Evolutionary conservation across 305 asterid genomes (phyloP), one percentile per base, ranked within the genome.

Genomic region (Plantago rigida): DNA sequence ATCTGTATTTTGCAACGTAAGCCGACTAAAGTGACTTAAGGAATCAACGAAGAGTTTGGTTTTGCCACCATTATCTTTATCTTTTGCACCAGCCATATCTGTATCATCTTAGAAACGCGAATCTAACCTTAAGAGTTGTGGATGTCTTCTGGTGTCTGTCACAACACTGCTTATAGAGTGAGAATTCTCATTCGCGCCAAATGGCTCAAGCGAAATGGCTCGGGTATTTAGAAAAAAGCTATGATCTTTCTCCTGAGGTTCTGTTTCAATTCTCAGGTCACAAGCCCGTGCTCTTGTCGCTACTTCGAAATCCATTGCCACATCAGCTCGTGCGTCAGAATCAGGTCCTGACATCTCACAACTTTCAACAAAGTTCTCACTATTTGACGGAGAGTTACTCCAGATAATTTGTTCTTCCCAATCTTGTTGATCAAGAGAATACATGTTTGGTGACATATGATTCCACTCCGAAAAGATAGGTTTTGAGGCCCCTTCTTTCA

Each of bases 381-480:
- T 68, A 49, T 69, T 62, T 39, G 77, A 70, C 39, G 96, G 95
- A 59, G 99, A 85, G 74, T 78, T 79, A 67, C 81, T 78, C 99
- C 99, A 92, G 73, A 87, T 78, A 76, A 93, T 89, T 72, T 70
- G 78, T 72, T 89, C 96, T 77, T 93, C 99, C 99, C 99, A 93
- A 72, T 93, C 89, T 75, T 85, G 82, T 79, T 93, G 99, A 67
- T 87, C 97, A 75, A 93, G 84, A 63, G 94, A 91, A 71, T 77
- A 80, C 63, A 83, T 80, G 48, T 85, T 75, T 28, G 83, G 67
- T 41, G 84, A 75, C 49, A 72, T 71, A 17, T 74, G 63, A 56
- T 70, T 73, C 82, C 76, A 73, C 65, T 77, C 89, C 4, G 76
- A 53, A 67, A 76, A 71, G 59, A 78, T 61, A 64, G 72, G 67